A percentile compares a stretch with the other conserved stretches of the same genome.
These are phyloP conservation scores for Hanseniaspora hatyaiensis DNA, from an alignment of 805 yeast species.

Conservation along the genomic window DNA sequence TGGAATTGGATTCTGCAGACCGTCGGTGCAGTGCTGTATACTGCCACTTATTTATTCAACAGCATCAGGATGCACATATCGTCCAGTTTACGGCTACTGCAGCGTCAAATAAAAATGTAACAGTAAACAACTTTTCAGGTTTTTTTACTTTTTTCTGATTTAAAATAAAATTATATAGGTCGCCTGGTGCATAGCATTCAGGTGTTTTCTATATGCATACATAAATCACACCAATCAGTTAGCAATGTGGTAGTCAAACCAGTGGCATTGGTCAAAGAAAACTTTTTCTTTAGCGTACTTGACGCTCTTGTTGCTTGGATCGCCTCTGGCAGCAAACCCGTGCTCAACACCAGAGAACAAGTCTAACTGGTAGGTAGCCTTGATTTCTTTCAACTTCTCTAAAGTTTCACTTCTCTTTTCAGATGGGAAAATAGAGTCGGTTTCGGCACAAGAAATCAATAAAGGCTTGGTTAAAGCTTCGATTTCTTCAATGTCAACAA, in stretches of 20 bases:
- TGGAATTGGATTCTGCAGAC: no score
- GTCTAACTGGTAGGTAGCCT: constrained; percentile 48
- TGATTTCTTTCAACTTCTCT: constrained; percentile 41
- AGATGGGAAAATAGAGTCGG: constrained; percentile 48
- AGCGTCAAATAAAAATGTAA: no score
- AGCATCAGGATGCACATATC: no score
- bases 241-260: constrained; percentile 21
- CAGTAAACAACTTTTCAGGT: no score
- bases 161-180: no score
- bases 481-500: constrained; percentile 54
- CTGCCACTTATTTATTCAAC: no score
- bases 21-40: no score
- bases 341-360: constrained; percentile 55
- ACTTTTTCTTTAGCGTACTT: constrained; percentile 60
- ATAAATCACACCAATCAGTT: neutral
- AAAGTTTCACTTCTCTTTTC: constrained; percentile 57
- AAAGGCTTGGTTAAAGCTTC: constrained; percentile 51
- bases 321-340: constrained; percentile 77
- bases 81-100: no score
- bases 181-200: no score
- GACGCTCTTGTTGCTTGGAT: constrained; percentile 40
- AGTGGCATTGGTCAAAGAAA: constrained; percentile 32
- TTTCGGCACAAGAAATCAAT: constrained; percentile 63
- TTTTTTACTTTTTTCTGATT: no score
- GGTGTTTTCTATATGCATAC: neutral